These are phyloP conservation scores for Senecio squalidus DNA, from an alignment of 140 eudicot species.

Conservation along the genomic window DNA sequence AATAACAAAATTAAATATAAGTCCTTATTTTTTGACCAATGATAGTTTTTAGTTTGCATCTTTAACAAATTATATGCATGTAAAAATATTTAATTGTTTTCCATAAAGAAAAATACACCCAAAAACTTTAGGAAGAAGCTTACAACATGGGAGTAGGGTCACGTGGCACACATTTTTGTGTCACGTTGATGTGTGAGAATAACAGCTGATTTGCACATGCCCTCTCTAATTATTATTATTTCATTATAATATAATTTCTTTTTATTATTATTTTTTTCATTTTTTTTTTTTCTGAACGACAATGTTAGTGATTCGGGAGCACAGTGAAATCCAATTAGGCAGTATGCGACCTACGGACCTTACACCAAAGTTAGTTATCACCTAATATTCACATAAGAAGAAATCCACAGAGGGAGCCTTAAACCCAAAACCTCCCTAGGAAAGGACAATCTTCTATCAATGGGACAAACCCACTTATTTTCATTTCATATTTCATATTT, in stretches of 20 bases:
- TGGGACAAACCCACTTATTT: neutral
- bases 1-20: too few relatives aligned
- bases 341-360: too few relatives aligned
- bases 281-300: too few relatives aligned
- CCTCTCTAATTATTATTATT: constrained; percentile 5
- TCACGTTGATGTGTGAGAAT: constrained; percentile 30
- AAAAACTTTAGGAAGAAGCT: constrained; percentile 8
- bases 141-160: constrained; percentile 27
- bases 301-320: too few relatives aligned
- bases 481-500: neutral
- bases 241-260: neutral
- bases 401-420: too few relatives aligned
- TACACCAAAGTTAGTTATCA: too few relatives aligned
- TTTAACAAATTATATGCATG: neutral
- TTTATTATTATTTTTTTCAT: neutral
- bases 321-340: too few relatives aligned
- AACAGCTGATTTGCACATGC: constrained; percentile 33
- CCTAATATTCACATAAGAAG: too few relatives aligned
- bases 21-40: too few relatives aligned
- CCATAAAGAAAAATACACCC: neutral
- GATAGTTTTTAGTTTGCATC: neutral
- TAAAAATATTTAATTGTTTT: neutral
- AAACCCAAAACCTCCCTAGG: too few relatives aligned
- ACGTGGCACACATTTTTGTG: constrained; percentile 30
- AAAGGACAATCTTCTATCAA: too few relatives aligned